Evolutionary conservation across 352 stramenopile genomes (phyloP), one percentile per base, ranked within the genome.

Genomic region (Phytophthora foliorum): DNA sequence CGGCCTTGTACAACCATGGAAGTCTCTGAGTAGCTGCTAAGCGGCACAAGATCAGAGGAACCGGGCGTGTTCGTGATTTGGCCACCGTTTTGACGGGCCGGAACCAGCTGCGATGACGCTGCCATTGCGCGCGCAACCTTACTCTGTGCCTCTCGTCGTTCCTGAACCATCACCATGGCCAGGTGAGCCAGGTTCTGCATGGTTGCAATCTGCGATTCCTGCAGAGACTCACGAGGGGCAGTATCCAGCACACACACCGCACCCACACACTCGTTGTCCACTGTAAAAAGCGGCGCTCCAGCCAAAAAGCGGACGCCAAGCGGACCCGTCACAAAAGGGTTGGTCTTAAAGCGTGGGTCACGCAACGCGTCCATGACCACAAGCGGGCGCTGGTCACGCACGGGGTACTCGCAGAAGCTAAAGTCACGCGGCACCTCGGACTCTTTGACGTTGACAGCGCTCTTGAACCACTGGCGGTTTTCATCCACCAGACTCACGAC

Each of bases 401-500:
- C 88, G 0, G 88, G 84, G 58, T 93, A 92, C 54, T 93, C 85
- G 57, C 88, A 95, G 62, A 95, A 95, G 57, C 82, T 93, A 45
- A 95, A 93, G 61, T 93, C 85, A n/a, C 88, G 85, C 24, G 85
- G 85, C 67, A 95, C 85, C 32, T 95, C 84, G 0, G 82, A 82
- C 65, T 95, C 85, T 34, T 82, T 67, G 22, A 95, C 84, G 54
- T 92, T 90, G 27, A 93, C 80, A 21, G 89, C 79, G 57, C 87
- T 97, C 77, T 98, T 96, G 75, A 99, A 98, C 94, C 95, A 99
- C 78, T 98, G 94, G 19, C 95, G 86, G 53, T 98, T 95, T 58
- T 97, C 82, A 80, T 98, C 96, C 22, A 98, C 82, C 17, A 99
- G 74, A 57, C 83, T 93, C 45, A 95, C 88, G 16, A 92, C 86